Evolutionary conservation across 352 stramenopile genomes (phyloP).

Genomic region (Globisporangium yorkense): DNA sequence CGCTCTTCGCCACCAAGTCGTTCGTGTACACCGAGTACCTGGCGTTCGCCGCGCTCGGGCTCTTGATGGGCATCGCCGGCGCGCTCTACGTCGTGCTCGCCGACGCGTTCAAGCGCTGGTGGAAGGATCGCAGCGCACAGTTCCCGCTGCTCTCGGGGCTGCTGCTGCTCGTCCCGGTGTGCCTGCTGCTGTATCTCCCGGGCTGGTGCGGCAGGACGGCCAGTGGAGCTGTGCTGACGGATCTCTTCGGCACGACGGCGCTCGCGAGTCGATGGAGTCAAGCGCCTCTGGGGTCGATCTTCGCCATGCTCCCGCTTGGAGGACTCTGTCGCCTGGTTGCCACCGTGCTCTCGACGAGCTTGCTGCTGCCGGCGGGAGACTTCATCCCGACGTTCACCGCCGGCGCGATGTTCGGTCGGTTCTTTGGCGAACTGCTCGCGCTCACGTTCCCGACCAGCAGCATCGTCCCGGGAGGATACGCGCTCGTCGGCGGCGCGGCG

Average conservation of each 20-base stretch:
- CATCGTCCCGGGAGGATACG: slow-evolving; percentile 59
- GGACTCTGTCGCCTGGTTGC: slow-evolving; percentile 25
- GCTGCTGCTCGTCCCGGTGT: slow-evolving; percentile 30
- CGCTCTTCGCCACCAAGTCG: slow-evolving; percentile 30
- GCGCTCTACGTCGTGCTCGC: slow-evolving; percentile 40
- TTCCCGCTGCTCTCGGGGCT: slow-evolving; percentile 20
- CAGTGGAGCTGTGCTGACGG: slow-evolving; percentile 19
- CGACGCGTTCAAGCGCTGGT: slow-evolving; percentile 32
- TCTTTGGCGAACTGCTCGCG: slow-evolving; percentile 43
- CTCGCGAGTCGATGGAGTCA: slow-evolving; percentile 26
- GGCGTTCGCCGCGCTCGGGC: slow-evolving; percentile 37
- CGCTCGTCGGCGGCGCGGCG: slow-evolving; percentile 51
- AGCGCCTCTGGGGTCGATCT: slow-evolving; percentile 18
- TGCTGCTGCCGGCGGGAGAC: slow-evolving; percentile 50
- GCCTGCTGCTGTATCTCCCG: slow-evolving; percentile 30
- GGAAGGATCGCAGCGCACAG: slow-evolving; percentile 18
- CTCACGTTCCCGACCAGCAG: slow-evolving; percentile 24
- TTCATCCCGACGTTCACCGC: slow-evolving; percentile 65
- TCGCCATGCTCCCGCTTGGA: slow-evolving; percentile 27
- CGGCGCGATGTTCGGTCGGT: slow-evolving; percentile 43
- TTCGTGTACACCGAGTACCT: slow-evolving; percentile 46
- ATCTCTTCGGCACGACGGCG: slow-evolving; percentile 22
- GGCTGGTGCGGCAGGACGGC: slow-evolving; percentile 32
- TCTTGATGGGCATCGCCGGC: slow-evolving; percentile 42
- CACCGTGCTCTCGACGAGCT: slow-evolving; percentile 40